These are phyloP conservation scores for Nemania sp. DNA, from an alignment of 2,329 filamentous ascomycete species.

Conservation along the genomic window DNA sequence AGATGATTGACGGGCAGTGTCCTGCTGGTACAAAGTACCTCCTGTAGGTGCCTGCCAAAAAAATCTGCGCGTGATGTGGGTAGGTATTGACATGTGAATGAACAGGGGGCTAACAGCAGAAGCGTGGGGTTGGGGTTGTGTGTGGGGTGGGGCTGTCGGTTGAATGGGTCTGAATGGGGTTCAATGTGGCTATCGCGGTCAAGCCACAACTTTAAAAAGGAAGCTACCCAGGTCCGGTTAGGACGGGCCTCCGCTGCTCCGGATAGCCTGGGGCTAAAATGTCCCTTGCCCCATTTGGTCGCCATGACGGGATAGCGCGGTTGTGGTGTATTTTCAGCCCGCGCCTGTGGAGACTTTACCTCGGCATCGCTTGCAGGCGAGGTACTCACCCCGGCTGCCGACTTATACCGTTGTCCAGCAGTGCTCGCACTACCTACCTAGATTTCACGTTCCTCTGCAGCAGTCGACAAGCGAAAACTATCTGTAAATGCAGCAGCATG, in stretches of 20 bases:
- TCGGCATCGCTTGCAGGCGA: background rate
- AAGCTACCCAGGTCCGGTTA: background rate
- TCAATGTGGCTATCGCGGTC: background rate
- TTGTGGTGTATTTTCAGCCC: slow-evolving; percentile 3
- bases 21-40: background rate
- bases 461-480: too few species aligned
- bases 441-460: too few species aligned
- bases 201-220: slow-evolving; percentile 12
- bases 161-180: background rate
- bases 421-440: background rate
- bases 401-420: background rate
- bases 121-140: too few species aligned
- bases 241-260: slow-evolving; percentile 16
- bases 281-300: slow-evolving; percentile 17
- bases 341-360: background rate
- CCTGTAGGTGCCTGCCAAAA: background rate
- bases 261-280: slow-evolving; percentile 9
- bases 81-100: slow-evolving; percentile 19
- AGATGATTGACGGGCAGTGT: background rate
- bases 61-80: slow-evolving; percentile 14
- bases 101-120: background rate
- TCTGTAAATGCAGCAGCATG: too few species aligned
- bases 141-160: too few species aligned
- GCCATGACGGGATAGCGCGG: slow-evolving; percentile 20
- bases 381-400: background rate